Conservation (phyloP, 2,329 filamentous ascomycete species). For the Aspergillus sp. region DNA sequence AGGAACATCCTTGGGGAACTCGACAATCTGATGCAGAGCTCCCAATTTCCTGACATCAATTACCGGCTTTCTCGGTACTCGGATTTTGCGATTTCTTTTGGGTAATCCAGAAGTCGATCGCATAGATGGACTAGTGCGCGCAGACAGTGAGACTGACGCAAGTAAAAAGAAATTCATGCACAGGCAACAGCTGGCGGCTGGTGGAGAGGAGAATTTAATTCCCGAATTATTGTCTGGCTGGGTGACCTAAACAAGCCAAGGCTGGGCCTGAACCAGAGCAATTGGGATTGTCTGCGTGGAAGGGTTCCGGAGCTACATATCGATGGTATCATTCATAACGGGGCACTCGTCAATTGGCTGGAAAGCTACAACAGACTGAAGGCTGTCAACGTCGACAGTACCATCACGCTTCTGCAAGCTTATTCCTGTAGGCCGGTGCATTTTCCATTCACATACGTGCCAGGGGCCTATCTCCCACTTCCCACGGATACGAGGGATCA, state of each 20-base stretch:
- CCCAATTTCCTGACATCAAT: neutral
- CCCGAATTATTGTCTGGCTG: constrained; percentile 7
- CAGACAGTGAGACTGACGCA: neutral
- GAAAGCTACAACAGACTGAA: constrained; percentile 3
- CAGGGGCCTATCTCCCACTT: neutral
- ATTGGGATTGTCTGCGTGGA: neutral
- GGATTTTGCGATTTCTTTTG: constrained; percentile 9
- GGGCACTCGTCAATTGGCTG: constrained; percentile 12
- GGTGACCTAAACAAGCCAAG: constrained; percentile 5
- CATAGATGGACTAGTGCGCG: constrained; percentile 10
- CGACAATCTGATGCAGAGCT: too few species aligned
- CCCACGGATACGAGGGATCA: neutral
- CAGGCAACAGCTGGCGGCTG: constrained; percentile 4
- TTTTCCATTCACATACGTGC: neutral
- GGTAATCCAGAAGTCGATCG: neutral
- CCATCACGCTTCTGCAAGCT: neutral
- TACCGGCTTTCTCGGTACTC: constrained; percentile 12
- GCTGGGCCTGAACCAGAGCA: constrained; percentile 7
- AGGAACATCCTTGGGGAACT: too few species aligned
- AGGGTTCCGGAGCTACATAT: neutral
- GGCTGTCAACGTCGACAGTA: constrained; percentile 10
- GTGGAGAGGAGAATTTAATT: constrained; percentile 4
- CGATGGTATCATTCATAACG: constrained; percentile 14
- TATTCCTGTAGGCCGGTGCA: neutral
- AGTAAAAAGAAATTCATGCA: neutral